Percentiles rank a stretch among this genome's conserved stretches.
Evolutionary conservation across 768 basidiomycete species (phyloP).

Genomic region (Boletus subcaerulescens): DNA sequence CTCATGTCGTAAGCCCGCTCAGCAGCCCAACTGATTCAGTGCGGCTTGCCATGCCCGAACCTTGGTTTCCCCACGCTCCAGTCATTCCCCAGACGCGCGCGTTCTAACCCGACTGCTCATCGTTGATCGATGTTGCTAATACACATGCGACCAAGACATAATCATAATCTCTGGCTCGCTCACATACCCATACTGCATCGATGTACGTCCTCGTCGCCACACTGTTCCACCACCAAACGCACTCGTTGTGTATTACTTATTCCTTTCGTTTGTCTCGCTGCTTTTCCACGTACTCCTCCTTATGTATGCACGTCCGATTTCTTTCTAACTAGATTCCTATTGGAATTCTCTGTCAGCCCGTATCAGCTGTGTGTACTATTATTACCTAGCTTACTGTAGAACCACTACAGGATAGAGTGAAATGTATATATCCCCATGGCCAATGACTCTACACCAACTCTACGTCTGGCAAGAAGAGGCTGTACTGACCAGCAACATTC

Average conservation of each 20-base stretch:
- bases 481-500: too few relatives aligned
- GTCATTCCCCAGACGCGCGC: not conserved
- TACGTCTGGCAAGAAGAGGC: not conserved
- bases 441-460: not conserved
- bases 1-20: conserved; percentile 9
- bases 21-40: conserved; percentile 4
- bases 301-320: not conserved
- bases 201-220: not conserved
- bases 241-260: conserved; percentile 8
- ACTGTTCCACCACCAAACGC: too few relatives aligned
- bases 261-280: not conserved
- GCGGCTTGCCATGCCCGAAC: conserved; percentile 24
- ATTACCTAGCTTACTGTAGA: conserved; percentile 17
- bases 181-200: conserved; percentile 1
- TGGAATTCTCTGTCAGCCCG: not conserved
- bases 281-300: not conserved
- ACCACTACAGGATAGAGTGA: not conserved
- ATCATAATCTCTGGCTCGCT: not conserved
- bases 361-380: conserved; percentile 11
- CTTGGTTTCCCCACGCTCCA: conserved; percentile 14
- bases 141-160: too few relatives aligned
- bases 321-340: conserved; percentile 3
- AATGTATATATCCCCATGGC: not conserved
- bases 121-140: conserved; percentile 13
- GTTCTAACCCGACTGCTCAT: conserved; percentile 10